phyloP scores from a whole-genome alignment of 176 grass and related monocot genomes.

The Musa troglodytarum region DNA sequence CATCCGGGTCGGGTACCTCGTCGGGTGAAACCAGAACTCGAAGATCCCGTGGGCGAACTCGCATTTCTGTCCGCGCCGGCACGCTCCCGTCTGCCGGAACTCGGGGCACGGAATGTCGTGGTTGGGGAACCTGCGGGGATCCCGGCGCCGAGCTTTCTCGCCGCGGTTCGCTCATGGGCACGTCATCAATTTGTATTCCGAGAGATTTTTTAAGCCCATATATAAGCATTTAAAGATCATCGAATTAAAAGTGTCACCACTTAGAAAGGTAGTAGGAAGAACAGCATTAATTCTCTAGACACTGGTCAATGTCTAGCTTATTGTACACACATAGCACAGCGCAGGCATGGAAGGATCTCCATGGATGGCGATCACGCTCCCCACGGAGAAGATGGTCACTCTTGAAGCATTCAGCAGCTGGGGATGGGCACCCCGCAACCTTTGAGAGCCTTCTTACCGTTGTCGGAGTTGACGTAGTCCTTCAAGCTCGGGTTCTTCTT shows the following conservation, averaged over 20 bases:
- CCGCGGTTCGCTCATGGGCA: conserved; percentile 3
- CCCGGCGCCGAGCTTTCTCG: conserved; percentile 23
- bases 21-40: conserved; percentile 29
- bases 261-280: too few relatives aligned
- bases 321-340: too few relatives aligned
- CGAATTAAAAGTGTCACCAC: too few relatives aligned
- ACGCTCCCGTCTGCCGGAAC: conserved; percentile 15
- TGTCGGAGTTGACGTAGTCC: conserved; percentile 45
- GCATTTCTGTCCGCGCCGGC: conserved; percentile 21
- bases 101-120: conserved; percentile 13
- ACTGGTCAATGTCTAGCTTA: too few relatives aligned
- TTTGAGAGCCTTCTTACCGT: conserved; percentile 35
- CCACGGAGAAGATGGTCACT: too few relatives aligned
- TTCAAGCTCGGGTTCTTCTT: conserved; percentile 48
- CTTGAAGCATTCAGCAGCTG: conserved; percentile 10
- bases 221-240: too few relatives aligned
- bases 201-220: too few relatives aligned
- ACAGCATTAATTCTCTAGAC: too few relatives aligned
- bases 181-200: background rate
- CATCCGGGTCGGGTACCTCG: conserved; percentile 18
- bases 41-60: conserved; percentile 27
- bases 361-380: too few relatives aligned
- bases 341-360: too few relatives aligned
- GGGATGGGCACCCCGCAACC: conserved; percentile 36
- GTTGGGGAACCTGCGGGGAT: conserved; percentile 16